Evolutionary conservation across 768 basidiomycete genomes (phyloP).

Genomic region (Tricholoma hemisulphureum): DNA sequence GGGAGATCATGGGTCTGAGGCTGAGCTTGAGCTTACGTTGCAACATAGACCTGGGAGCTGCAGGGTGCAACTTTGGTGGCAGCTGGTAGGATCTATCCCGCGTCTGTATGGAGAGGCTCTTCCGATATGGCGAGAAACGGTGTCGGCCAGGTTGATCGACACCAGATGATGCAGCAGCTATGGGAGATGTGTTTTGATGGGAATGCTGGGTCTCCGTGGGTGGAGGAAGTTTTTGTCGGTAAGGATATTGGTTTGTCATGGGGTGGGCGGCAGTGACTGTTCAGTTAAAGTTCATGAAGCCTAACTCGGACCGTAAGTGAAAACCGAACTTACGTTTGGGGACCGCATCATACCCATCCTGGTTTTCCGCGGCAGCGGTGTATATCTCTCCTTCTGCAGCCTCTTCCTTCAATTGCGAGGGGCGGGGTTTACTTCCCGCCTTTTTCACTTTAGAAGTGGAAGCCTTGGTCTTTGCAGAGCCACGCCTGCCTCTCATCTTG

Average conservation of each 20-base stretch:
- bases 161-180: slow-evolving; percentile 2
- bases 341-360: slow-evolving; percentile 12
- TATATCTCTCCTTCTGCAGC: slow-evolving; percentile 16
- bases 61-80: slow-evolving; percentile 16
- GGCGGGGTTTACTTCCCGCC: slow-evolving; percentile 18
- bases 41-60: slow-evolving; percentile 53
- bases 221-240: slow-evolving; percentile 6
- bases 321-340: slow-evolving; percentile 7
- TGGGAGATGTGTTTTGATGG: slow-evolving; percentile 2
- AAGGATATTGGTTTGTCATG: slow-evolving; percentile 14
- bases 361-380: slow-evolving; percentile 9
- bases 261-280: background rate
- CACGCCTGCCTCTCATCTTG: slow-evolving; percentile 29
- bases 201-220: slow-evolving; percentile 5
- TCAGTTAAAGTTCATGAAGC: background rate
- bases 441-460: slow-evolving; percentile 27
- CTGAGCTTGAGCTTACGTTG: slow-evolving; percentile 50
- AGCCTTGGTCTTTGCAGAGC: slow-evolving; percentile 17
- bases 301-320: background rate
- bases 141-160: slow-evolving; percentile 16
- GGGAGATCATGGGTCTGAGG: background rate
- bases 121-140: slow-evolving; percentile 38
- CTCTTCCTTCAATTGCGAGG: slow-evolving; percentile 20
- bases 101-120: slow-evolving; percentile 12
- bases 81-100: slow-evolving; percentile 11